Evolutionary conservation across 1,139 yeast species (phyloP), one percentile per base, ranked within the genome.

Genomic region (Pichia sp.): DNA sequence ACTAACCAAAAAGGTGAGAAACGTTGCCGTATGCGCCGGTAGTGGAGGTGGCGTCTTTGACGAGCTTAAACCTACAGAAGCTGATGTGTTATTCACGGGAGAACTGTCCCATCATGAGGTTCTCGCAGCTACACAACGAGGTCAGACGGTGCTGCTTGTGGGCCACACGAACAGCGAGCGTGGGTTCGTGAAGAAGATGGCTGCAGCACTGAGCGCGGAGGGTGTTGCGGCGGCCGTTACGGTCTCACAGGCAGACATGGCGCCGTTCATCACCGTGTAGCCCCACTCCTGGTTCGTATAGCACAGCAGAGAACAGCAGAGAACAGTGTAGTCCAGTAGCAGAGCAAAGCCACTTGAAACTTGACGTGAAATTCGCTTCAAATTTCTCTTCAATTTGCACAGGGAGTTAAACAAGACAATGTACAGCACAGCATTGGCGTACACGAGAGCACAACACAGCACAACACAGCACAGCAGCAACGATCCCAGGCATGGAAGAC

Each of bases 1-100:
- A 10, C 43, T 55, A 10, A 64, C 82, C 28, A 58, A 56, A 17
- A 65, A 68, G 0, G n/a, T n/a, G n/a, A n/a, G n/a, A n/a, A n/a
- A n/a, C n/a, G 66, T 87, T n/a, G 97, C 96, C 1, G 58, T 91
- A 17, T 91, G 99, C 59, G 98, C 98, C 4, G 99, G 99, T 0
- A 84, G 96, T 5, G 99, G 99, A 0, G 78, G 84, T 1, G 64
- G 74, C 0, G 77, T 83, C 0, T 72, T 83, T 51, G 61, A 63
- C 35, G 79, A 81, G 1, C 6, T 33, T 5, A 74, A 74, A 3
- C 33, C 30, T 3, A 93, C 73, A 3, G 27, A 32, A 3, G 93
- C 88, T 0, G 98, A 91, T 51, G 64, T 87, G 27, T 74, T 77
- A 51, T n/a, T n/a, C n/a, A 88, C 98, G 0, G 99, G 99, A 1